Evolutionary conservation across 2,329 filamentous ascomycete species (phyloP), one percentile per base, ranked within the genome.

Genomic region (Penicillium sumatraense): DNA sequence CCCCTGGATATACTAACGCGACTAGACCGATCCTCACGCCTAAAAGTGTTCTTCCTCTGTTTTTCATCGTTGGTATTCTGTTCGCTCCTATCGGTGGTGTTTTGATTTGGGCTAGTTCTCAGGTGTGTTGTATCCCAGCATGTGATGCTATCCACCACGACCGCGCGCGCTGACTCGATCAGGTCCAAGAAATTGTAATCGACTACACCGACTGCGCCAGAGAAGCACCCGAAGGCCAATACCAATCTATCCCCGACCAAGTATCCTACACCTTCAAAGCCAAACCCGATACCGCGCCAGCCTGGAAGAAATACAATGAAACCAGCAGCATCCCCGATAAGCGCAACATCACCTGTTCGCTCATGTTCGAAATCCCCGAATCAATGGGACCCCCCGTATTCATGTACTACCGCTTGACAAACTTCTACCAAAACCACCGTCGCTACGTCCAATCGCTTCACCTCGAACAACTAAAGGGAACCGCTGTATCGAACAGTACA

Each of bases 391-490:
- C 92, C 1, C 92, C 93, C 0, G 90, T 99, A 10, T 84, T 93
- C 58, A 86, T 98, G 75, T 99, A 97, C 80, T 99, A 99, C 76
- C 89, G 89, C 64, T 86, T 99, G 60, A 93, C 91, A 54, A 96
- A 98, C 78, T 99, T 99, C 79, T 98, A 98, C 80, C 95, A 99
- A 76, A 99, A 99, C 72, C 95, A 99, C 72, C 89, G 95, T 62
- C 88, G 93, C 74, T 99, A 99, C 66, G 95, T 97, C 57, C 90
- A 91, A 70, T 96, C 91, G 1, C 89, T 96, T 68, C 89, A 93
- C 69, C 83, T 88, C 54, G 82, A 90, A 49, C 95, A 99, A 75
- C 81, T 99, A 50, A 89, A 88, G 62, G 95, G 93, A 42, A 80
- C 86, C 5, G 82, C 81, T 10, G 83, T 89, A 16, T 79, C 80